These are phyloP conservation scores for Tremella yokohamensis DNA, from an alignment of 768 basidiomycete genomes.

Conservation along the genomic window DNA sequence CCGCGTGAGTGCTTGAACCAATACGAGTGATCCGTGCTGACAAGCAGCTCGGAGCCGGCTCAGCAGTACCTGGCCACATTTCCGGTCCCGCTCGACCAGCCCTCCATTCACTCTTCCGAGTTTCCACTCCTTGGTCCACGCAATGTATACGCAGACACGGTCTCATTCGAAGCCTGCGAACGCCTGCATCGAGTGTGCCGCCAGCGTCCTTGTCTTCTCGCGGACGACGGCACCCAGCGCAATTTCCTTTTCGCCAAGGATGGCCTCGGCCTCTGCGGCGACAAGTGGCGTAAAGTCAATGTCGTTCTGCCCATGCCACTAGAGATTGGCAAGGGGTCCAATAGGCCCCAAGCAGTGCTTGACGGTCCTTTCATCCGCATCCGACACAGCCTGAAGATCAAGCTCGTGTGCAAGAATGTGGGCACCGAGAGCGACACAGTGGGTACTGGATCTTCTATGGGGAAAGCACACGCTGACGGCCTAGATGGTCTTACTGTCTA, in stretches of 20 bases:
- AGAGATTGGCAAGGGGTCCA: conserved; percentile 5
- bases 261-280: conserved; percentile 36
- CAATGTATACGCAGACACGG: conserved; percentile 18
- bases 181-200: conserved; percentile 11
- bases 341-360: conserved; percentile 33
- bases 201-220: conserved; percentile 29
- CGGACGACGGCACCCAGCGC: conserved; percentile 43
- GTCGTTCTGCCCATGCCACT: conserved; percentile 47
- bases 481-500: conserved; percentile 40
- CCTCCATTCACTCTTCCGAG: conserved; percentile 21
- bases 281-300: conserved; percentile 47
- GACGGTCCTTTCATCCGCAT: conserved; percentile 44
- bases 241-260: conserved; percentile 46
- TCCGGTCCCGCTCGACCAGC: conserved; percentile 44
- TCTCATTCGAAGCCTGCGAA: conserved; percentile 17
- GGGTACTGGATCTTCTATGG: not conserved
- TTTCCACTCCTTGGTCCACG: conserved; percentile 33
- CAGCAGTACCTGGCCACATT: conserved; percentile 28
- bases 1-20: conserved; percentile 23
- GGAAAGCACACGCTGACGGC: conserved; percentile 1
- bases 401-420: conserved; percentile 25
- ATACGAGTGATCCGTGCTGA: conserved; percentile 2
- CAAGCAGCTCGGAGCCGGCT: conserved; percentile 30
- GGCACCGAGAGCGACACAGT: conserved; percentile 13
- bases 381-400: conserved; percentile 46